Percentiles rank a stretch among this genome's conserved stretches.
Conservation (phyloP, 1,139 yeast species). For the Magnusiomyces ingens region DNA sequence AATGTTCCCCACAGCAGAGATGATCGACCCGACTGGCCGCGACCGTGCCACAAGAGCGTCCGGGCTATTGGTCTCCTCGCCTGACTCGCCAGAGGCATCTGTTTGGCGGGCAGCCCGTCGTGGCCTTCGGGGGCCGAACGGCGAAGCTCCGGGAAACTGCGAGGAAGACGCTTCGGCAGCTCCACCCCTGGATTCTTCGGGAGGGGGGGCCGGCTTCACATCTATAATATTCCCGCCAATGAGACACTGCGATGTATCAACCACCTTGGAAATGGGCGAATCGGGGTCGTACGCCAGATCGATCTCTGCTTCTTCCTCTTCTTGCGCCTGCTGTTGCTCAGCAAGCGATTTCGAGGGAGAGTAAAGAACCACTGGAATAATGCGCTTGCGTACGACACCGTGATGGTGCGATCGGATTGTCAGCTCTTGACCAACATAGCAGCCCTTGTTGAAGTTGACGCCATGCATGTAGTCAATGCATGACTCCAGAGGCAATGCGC, state of each 20-base stretch:
- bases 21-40: conserved; percentile 44
- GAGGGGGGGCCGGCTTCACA: conserved; percentile 2
- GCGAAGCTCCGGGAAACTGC: conserved; percentile 6
- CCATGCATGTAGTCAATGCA: conserved; percentile 81
- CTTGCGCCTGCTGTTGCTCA: conserved; percentile 17
- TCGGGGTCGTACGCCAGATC: conserved; percentile 23
- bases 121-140: conserved; percentile 8
- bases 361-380: conserved; percentile 62
- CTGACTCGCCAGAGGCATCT: neutral
- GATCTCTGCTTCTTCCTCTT: conserved; percentile 17
- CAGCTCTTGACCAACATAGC: conserved; percentile 93
- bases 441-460: conserved; percentile 81
- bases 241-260: conserved; percentile 11
- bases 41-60: conserved; percentile 15
- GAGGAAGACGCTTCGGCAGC: neutral
- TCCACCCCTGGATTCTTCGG: neutral
- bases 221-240: conserved; percentile 14
- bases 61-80: neutral
- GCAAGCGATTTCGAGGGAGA: conserved; percentile 16
- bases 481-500: conserved; percentile 73
- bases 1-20: conserved; percentile 49
- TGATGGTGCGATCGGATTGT: conserved; percentile 83
- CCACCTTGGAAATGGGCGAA: conserved; percentile 11
- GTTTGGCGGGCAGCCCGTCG: conserved; percentile 8
- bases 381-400: conserved; percentile 74